phyloP scores from a whole-genome alignment of 768 basidiomycete species.

The Russula abietina region DNA sequence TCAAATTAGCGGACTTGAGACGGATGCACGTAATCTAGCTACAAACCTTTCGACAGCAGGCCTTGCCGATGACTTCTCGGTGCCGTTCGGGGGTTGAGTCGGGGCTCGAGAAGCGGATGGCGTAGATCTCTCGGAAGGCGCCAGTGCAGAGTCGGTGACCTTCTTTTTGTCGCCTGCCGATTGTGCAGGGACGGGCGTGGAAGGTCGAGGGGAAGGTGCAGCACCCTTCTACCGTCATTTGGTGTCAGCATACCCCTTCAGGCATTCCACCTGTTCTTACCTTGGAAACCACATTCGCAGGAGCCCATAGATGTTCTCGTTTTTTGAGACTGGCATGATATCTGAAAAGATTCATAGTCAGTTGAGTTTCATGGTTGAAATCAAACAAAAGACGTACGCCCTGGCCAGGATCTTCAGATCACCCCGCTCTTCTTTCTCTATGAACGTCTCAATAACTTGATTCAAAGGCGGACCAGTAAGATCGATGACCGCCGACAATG shows the following conservation, averaged over 20 bases:
- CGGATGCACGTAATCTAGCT: not conserved
- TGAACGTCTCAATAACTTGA: conserved; percentile 54
- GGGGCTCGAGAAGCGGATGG: conserved; percentile 60
- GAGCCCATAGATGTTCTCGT: conserved; percentile 54
- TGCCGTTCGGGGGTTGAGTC: conserved; percentile 30
- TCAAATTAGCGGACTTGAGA: conserved; percentile 15
- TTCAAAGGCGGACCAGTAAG: conserved; percentile 53
- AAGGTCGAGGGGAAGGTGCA: conserved; percentile 17
- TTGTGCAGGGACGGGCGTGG: conserved; percentile 17
- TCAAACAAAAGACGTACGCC: conserved; percentile 45
- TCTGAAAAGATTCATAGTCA: conserved; percentile 33
- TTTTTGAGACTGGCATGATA: conserved; percentile 74
- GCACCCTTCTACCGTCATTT: conserved; percentile 7
- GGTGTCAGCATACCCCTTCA: not conserved
- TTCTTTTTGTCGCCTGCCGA: conserved; percentile 20
- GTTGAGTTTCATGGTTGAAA: conserved; percentile 3
- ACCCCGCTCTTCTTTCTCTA: conserved; percentile 74
- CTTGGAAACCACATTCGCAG: conserved; percentile 32
- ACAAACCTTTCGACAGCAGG: conserved; percentile 61
- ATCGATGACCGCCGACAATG: conserved; percentile 51
- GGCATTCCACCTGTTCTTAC: conserved; percentile 26
- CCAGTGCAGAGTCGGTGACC: conserved; percentile 30
- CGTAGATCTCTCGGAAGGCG: conserved; percentile 24
- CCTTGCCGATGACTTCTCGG: conserved; percentile 41
- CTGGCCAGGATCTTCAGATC: conserved; percentile 75